Conservation (phyloP, 2,329 filamentous ascomycete genomes). For the Pseudocercospora ulei region DNA sequence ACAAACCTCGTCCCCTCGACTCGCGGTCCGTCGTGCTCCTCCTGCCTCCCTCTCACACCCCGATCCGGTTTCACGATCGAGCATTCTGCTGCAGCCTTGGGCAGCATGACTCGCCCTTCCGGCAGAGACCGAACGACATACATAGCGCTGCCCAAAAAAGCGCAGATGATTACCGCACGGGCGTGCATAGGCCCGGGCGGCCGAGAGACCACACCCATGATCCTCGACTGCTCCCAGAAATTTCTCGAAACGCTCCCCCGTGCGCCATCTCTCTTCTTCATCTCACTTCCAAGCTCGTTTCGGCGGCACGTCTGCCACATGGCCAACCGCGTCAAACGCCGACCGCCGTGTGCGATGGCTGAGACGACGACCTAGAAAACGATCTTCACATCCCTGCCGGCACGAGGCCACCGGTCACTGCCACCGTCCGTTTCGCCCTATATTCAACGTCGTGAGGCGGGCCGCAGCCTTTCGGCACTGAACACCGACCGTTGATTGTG, state of each 20-base stretch:
- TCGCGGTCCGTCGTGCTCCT: slow-evolving; percentile 11
- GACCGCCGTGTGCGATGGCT: slow-evolving; percentile 4
- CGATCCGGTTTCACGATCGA: slow-evolving; percentile 8
- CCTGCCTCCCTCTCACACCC: slow-evolving; percentile 6
- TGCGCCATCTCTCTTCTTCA: slow-evolving; percentile 16
- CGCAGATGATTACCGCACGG: slow-evolving; percentile 24
- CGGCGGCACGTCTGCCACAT: slow-evolving; percentile 3
- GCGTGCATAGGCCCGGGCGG: slow-evolving; percentile 14
- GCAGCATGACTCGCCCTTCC: slow-evolving; percentile 16
- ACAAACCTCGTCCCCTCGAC: slow-evolving; percentile 2
- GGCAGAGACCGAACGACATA: slow-evolving; percentile 8
- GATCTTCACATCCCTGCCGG: slow-evolving; percentile 20
- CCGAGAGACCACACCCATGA: slow-evolving; percentile 16
- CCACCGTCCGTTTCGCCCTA: slow-evolving; percentile 16
- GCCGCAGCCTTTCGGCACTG: slow-evolving; percentile 23
- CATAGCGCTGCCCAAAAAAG: slow-evolving; percentile 18
- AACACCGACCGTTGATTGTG: slow-evolving; percentile 19
- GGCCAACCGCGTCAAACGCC: slow-evolving; percentile 4
- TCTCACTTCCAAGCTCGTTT: slow-evolving; percentile 11
- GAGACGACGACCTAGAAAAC: slow-evolving; percentile 10
- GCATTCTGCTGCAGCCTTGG: slow-evolving; percentile 8
- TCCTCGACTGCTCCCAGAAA: slow-evolving; percentile 19
- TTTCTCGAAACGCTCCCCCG: too few relatives aligned
- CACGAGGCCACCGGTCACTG: too few relatives aligned
- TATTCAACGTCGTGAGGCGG: slow-evolving; percentile 14